Evolutionary conservation across 805 yeast species (phyloP).

Genomic region (Jamesozyma spencerorum): DNA sequence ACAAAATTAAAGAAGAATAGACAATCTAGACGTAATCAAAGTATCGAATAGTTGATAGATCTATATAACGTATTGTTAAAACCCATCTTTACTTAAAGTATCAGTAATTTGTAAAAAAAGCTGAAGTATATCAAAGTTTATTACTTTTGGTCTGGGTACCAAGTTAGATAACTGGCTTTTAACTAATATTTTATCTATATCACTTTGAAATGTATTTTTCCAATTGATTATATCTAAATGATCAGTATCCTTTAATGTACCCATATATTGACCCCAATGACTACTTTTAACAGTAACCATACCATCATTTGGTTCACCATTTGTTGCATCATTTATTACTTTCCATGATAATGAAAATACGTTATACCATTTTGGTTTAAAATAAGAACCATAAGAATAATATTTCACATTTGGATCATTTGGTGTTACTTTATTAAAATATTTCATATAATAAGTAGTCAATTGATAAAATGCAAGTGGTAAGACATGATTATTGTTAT

Average conservation of each 20-base stretch:
- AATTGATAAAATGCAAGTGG: conserved; percentile 52
- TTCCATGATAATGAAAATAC: conserved; percentile 58
- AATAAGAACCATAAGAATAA: conserved; percentile 76
- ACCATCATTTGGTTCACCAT: conserved; percentile 67
- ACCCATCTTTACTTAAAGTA: conserved; percentile 49
- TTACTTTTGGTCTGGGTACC: conserved; percentile 3
- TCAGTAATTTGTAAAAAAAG: conserved; percentile 63
- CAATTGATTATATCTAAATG: conserved; percentile 83
- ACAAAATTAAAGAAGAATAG: conserved; percentile 18
- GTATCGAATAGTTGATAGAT: not conserved
- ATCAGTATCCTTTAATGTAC: conserved; percentile 69
- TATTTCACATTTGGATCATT: conserved; percentile 59
- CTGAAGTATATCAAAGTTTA: conserved; percentile 47
- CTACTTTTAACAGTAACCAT: conserved; percentile 71
- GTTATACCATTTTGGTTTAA: conserved; percentile 52
- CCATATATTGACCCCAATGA: conserved; percentile 77
- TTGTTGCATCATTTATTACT: conserved; percentile 38
- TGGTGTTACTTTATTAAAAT: conserved; percentile 44
- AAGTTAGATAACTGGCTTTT: not conserved
- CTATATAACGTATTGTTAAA: conserved; percentile 23
- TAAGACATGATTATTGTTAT: conserved; percentile 7
- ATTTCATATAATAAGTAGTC: conserved; percentile 43
- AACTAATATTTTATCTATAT: not conserved
- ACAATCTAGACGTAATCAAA: not conserved
- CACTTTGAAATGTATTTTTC: conserved; percentile 46